Evolutionary conservation across 1,284 basidiomycete genomes (phyloP), one percentile per base, ranked within the genome.

Genomic region (Hymenochaete sp.): DNA sequence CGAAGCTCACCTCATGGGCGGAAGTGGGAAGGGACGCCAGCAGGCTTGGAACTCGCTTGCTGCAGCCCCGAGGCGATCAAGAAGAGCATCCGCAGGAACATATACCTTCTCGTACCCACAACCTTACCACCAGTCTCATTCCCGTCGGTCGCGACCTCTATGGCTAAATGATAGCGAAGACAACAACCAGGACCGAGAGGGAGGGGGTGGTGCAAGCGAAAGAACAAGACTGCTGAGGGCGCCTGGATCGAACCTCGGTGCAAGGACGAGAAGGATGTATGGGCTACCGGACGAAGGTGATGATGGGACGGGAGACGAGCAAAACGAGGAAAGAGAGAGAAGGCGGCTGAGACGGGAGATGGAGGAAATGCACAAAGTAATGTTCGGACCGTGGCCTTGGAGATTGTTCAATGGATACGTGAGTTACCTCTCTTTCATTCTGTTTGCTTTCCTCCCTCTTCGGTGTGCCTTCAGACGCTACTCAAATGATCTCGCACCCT

Each of bases 391-490:
- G 47, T 84, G 81, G 82, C 82, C 83, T 0, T 62, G 64, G 55
- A 69, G 82, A 56, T 55, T 82, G 47, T 55, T 82, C 24, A 85
- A 86, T 61, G 66, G 67, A 53, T 75, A 77, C 62, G 84, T 85
- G 60, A 56, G 81, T 72, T 2, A 28, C 41, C 32, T 21, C 25
- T 33, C 27, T 43, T 24, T 43, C 29, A 26, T 48, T 38, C 26
- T 33, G 24, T 45, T 10, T 18, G 36, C 18, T 19, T 25, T 48
- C 22, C 31, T 11, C 19, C 36, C 38, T n/a, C 22, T 14, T 11
- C 21, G 13, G 16, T 18, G 18, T 40, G 14, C 13, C 7, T 33
- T 24, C 38, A 42, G 21, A n/a, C 21, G 13, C 5, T 19, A n/a
- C 13, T 16, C 32, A 5, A 16, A n/a, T 39, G 13, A 18, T 26